phyloP scores from a whole-genome alignment of 2,329 filamentous ascomycete genomes.

The Fusarium concolor region DNA sequence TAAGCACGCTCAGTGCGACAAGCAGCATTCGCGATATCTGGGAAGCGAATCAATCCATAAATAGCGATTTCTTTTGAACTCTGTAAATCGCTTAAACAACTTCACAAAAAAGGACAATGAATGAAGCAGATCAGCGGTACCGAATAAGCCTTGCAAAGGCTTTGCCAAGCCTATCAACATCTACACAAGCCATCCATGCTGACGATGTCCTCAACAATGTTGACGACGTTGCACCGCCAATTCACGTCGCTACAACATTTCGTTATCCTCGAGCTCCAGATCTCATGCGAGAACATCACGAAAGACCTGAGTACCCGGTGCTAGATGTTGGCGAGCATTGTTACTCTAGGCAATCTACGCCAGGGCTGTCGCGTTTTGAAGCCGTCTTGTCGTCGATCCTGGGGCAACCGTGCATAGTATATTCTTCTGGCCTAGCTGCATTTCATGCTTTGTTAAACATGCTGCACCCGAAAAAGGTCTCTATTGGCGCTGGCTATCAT shows the following conservation, averaged over 20 bases:
- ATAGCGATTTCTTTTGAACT: no score
- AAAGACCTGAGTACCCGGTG: background rate
- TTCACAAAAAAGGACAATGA: background rate
- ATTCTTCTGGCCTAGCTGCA: slow-evolving; percentile 84
- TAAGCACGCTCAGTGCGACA: no score
- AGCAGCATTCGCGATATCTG: background rate
- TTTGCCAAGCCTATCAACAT: background rate
- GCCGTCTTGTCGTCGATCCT: slow-evolving; percentile 82
- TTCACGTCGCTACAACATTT: background rate
- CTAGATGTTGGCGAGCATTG: slow-evolving; percentile 62
- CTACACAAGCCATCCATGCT: background rate
- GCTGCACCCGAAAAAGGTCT: slow-evolving; percentile 83
- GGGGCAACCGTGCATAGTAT: slow-evolving; percentile 76
- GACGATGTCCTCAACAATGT: background rate
- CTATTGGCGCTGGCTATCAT: slow-evolving; percentile 89
- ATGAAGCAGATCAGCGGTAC: background rate
- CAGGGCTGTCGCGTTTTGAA: slow-evolving; percentile 87
- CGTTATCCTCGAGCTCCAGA: background rate
- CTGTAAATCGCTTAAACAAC: no score
- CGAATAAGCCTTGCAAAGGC: background rate
- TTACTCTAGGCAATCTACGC: slow-evolving; percentile 83
- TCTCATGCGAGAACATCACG: background rate
- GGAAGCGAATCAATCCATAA: no score
- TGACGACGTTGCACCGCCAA: background rate
- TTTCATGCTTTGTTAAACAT: slow-evolving; percentile 89